A percentile compares a stretch with the other conserved stretches of the same genome.
Evolutionary conservation across 768 basidiomycete genomes (phyloP).

Genomic region (Coprinopsis cinerea): DNA sequence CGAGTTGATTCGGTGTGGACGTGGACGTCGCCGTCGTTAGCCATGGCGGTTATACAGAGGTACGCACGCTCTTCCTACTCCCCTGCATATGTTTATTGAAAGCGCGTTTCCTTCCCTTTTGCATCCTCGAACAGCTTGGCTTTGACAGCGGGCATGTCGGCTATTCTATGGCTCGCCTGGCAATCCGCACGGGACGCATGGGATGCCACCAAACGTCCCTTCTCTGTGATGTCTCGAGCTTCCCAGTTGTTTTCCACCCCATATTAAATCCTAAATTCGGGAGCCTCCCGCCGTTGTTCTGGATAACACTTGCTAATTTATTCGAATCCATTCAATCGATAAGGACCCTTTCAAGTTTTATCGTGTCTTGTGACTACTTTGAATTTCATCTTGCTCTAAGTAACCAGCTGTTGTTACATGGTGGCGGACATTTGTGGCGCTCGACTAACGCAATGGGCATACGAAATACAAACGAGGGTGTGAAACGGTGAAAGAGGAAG

Average conservation of each 20-base stretch:
- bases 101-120: conserved; percentile 12
- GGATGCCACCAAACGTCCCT: conserved; percentile 9
- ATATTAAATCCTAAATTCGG: neutral
- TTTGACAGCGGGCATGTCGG: conserved; percentile 42
- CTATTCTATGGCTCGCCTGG: conserved; percentile 48
- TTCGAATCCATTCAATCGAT: neutral
- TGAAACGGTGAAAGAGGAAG: neutral
- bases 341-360: neutral
- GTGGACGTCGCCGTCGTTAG: no score
- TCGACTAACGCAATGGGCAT: no score
- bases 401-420: no score
- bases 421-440: no score
- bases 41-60: conserved; percentile 47
- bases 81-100: neutral
- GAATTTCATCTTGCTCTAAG: neutral
- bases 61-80: conserved; percentile 22
- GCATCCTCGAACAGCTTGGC: conserved; percentile 29
- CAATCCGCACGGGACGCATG: conserved; percentile 36
- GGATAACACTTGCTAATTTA: no score
- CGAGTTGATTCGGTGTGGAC: no score
- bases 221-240: conserved; percentile 4
- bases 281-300: no score
- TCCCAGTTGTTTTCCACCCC: conserved; percentile 6
- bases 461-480: neutral
- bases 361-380: neutral